These are phyloP conservation scores for Yamadazyma tumulicola DNA, from an alignment of 805 yeast species.

Conservation along the genomic window DNA sequence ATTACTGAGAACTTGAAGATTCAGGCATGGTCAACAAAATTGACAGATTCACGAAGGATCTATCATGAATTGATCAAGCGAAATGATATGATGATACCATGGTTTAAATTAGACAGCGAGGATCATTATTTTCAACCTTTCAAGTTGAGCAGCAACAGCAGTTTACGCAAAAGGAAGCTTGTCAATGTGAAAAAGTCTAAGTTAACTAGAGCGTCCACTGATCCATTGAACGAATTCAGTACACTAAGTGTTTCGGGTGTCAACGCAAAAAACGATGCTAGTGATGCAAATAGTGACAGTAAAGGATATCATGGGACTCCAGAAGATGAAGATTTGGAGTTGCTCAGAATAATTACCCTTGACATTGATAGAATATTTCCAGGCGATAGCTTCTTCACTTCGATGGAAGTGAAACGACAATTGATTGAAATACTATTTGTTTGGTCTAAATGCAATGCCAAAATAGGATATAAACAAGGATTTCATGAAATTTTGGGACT, in stretches of 20 bases:
- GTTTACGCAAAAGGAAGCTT: constrained; percentile 6
- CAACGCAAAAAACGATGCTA: constrained; percentile 19
- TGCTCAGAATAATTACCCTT: constrained; percentile 41
- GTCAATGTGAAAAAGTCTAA: constrained; percentile 8
- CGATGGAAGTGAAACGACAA: constrained; percentile 20
- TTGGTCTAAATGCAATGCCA: constrained; percentile 49
- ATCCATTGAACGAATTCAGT: constrained; percentile 10
- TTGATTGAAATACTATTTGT: constrained; percentile 43
- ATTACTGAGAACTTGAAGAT: constrained; percentile 35
- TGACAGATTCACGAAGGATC: constrained; percentile 29
- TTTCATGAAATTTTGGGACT: constrained; percentile 52
- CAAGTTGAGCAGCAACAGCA: constrained; percentile 13
- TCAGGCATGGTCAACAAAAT: constrained; percentile 27
- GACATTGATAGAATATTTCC: constrained; percentile 56
- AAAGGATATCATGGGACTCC: constrained; percentile 2
- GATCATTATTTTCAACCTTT: constrained; percentile 21
- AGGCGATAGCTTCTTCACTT: constrained; percentile 33
- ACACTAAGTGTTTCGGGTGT: too few species aligned
- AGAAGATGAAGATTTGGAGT: constrained; percentile 32
- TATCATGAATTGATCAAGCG: constrained; percentile 29
- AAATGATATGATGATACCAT: constrained; percentile 33
- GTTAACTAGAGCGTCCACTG: constrained; percentile 17
- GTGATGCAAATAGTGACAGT: not conserved
- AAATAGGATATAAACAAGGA: constrained; percentile 52
- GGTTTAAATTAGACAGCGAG: constrained; percentile 33